Evolutionary conservation across 768 basidiomycete genomes (phyloP).

Genomic region (Exidia glandulosa): DNA sequence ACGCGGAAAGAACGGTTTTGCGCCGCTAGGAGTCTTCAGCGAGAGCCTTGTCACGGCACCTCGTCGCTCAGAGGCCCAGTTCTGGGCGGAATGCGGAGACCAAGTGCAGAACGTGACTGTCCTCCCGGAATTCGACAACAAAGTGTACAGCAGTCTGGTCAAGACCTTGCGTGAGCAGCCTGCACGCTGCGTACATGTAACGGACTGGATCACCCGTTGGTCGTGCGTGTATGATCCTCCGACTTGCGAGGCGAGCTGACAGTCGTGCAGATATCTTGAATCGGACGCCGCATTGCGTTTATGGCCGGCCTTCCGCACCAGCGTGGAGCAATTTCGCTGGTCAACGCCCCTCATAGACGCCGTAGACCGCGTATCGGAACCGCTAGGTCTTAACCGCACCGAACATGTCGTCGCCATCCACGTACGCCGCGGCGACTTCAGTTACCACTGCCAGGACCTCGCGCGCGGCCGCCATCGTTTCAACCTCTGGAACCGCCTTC

Average conservation of each 20-base stretch:
- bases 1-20: not conserved
- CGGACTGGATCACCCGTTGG: not conserved
- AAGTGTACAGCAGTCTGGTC: not conserved
- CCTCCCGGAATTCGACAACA: not conserved
- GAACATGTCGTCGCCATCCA: not conserved
- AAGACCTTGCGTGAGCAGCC: not conserved
- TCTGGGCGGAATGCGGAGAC: not conserved
- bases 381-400: not conserved
- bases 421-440: not conserved
- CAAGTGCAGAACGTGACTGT: not conserved
- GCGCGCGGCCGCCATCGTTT: not conserved
- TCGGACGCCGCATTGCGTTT: not conserved
- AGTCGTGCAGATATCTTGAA: conserved; percentile 1
- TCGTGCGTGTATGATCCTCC: too few species aligned
- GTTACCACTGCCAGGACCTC: not conserved
- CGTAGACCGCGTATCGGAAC: not conserved
- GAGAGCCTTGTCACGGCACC: not conserved
- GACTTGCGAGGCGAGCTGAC: too few species aligned
- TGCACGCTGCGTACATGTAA: not conserved
- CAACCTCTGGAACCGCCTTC: conserved; percentile 4
- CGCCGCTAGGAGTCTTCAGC: not conserved
- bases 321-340: not conserved
- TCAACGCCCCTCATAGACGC: not conserved
- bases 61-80: not conserved
- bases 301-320: not conserved